phyloP scores from a whole-genome alignment of 371 early-diverging fungal species.

The Basidiobolus meristosporus region DNA sequence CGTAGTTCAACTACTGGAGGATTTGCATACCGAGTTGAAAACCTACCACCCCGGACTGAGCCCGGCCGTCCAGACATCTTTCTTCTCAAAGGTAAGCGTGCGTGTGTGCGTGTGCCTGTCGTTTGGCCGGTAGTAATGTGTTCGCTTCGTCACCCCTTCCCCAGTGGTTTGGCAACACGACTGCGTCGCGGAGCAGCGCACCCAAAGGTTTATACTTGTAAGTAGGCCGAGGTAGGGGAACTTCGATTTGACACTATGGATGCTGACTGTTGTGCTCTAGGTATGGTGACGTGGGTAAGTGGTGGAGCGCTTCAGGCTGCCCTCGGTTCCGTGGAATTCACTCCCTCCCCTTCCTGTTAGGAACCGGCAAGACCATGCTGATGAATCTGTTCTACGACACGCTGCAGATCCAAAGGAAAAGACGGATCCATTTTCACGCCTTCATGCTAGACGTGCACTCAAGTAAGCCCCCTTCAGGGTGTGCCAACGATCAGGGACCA shows the following conservation, averaged over 20 bases:
- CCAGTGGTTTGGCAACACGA: background rate
- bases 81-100: conserved; percentile 2
- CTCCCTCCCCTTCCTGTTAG: conserved; percentile 3
- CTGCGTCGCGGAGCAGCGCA: background rate
- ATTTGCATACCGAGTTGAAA: conserved; percentile 5
- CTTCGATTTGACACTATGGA: background rate
- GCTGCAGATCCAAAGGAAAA: conserved; percentile 41
- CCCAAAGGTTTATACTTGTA: conserved; percentile 48
- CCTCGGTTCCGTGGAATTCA: background rate
- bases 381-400: conserved; percentile 89
- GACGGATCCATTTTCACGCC: conserved; percentile 84
- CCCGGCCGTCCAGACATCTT: background rate
- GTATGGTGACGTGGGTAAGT: conserved; percentile 46
- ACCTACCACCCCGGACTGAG: conserved; percentile 1
- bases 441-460: conserved; percentile 88
- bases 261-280: background rate
- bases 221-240: no score
- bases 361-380: conserved; percentile 88
- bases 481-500: background rate
- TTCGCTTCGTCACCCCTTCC: background rate
- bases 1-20: conserved; percentile 5
- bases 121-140: no score
- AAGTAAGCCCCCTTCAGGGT: conserved; percentile 12
- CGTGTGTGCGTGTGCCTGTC: background rate
- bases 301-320: background rate